These are phyloP conservation scores for Fragaria iinumae DNA, from an alignment of 306 rosid species.

Conservation along the genomic window DNA sequence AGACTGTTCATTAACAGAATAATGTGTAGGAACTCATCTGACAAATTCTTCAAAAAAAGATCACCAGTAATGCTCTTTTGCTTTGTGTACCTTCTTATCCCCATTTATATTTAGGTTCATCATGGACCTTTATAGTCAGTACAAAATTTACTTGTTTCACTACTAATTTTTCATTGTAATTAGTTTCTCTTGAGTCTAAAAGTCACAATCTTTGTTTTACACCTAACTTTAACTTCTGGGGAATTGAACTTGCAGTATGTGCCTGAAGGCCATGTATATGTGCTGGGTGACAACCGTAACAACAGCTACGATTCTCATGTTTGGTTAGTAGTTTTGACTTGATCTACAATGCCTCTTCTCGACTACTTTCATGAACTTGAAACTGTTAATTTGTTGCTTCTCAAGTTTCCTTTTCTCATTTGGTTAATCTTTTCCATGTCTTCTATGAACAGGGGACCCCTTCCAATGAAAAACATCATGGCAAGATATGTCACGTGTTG, in stretches of 20 bases:
- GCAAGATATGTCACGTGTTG: constrained; percentile 49
- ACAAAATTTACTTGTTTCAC: not conserved
- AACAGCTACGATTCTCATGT: constrained; percentile 74
- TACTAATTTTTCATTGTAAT: not conserved
- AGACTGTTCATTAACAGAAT: constrained; percentile 1
- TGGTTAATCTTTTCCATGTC: not conserved
- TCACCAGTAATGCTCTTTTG: not conserved
- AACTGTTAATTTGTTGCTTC: not conserved
- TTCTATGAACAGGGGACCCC: constrained; percentile 47
- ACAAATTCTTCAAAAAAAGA: constrained; percentile 7
- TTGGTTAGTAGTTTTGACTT: constrained; percentile 45
- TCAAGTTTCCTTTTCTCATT: not conserved
- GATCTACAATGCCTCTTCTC: not conserved
- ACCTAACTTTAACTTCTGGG: constrained; percentile 6
- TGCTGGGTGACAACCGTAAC: constrained; percentile 91
- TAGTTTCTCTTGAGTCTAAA: not conserved
- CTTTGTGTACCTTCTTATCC: not conserved
- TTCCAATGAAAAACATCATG: constrained; percentile 34
- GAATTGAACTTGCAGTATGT: constrained; percentile 54
- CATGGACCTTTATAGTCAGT: not conserved
- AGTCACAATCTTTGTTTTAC: not conserved
- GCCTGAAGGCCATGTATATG: constrained; percentile 80
- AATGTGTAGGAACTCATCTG: not conserved
- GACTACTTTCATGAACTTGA: not conserved
- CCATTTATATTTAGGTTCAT: constrained; percentile 7